Conservation (phyloP, 2,329 filamentous ascomycete genomes). For the Escovopsis sp. region DNA sequence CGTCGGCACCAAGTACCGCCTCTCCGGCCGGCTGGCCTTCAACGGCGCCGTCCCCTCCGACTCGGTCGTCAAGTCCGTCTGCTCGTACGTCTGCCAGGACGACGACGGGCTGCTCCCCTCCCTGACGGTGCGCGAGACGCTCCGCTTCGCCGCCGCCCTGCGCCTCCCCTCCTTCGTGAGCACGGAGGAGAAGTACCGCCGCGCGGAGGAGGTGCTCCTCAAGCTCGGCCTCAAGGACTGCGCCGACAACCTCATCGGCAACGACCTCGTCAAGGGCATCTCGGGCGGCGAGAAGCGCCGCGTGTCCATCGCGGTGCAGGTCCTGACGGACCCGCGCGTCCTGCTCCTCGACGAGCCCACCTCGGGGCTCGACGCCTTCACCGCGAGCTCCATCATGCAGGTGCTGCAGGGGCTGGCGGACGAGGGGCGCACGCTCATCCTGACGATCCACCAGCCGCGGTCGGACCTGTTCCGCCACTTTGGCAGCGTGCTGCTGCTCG, state of each 20-base stretch:
- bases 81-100: conserved; percentile 65
- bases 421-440: conserved; percentile 57
- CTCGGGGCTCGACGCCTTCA: conserved; percentile 63
- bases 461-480: conserved; percentile 59
- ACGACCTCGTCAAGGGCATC: conserved; percentile 59
- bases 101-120: conserved; percentile 62
- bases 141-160: conserved; percentile 55
- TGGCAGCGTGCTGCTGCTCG: conserved; percentile 54
- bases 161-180: conserved; percentile 57
- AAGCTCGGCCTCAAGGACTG: conserved; percentile 70
- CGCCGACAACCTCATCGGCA: conserved; percentile 58
- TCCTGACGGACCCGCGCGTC: conserved; percentile 59
- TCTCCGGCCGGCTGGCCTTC: conserved; percentile 49
- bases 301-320: conserved; percentile 63
- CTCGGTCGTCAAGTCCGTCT: conserved; percentile 54
- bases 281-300: conserved; percentile 67
- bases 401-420: conserved; percentile 54
- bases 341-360: conserved; percentile 64
- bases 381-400: conserved; percentile 60
- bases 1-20: conserved; percentile 43
- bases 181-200: conserved; percentile 46
- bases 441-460: conserved; percentile 67
- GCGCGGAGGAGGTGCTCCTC: conserved; percentile 55
- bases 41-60: conserved; percentile 54
- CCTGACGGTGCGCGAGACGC: conserved; percentile 59